These are phyloP conservation scores for Quambalaria eucalypti DNA, from an alignment of 1,284 basidiomycete species.

Conservation along the genomic window DNA sequence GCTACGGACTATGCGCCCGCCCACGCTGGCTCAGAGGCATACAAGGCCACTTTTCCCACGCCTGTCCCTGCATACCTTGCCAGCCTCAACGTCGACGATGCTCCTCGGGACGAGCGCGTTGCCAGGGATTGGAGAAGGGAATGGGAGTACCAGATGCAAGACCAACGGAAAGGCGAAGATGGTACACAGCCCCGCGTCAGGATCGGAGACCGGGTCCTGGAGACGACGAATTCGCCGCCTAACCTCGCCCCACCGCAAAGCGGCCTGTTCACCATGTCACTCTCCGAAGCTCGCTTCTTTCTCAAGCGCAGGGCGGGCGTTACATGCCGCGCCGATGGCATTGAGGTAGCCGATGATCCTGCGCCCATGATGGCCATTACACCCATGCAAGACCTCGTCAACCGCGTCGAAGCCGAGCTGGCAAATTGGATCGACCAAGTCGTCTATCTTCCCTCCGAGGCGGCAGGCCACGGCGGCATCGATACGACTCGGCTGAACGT, in stretches of 20 bases:
- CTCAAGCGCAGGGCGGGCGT: slow-evolving; percentile 16
- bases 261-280: slow-evolving; percentile 27
- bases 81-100: not conserved
- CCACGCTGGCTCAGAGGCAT: not conserved
- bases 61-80: not conserved
- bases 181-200: not conserved
- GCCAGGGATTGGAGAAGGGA: not conserved
- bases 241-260: slow-evolving; percentile 9
- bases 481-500: slow-evolving; percentile 2
- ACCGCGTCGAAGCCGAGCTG: slow-evolving; percentile 21
- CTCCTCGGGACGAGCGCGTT: not conserved
- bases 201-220: slow-evolving; percentile 4
- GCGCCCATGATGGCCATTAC: not conserved
- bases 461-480: not conserved
- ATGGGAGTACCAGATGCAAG: too few relatives aligned
- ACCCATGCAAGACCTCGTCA: slow-evolving; percentile 21
- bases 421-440: slow-evolving; percentile 15
- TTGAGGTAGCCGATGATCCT: slow-evolving; percentile 8
- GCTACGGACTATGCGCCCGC: not conserved
- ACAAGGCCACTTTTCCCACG: not conserved
- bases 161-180: not conserved
- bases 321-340: slow-evolving; percentile 8
- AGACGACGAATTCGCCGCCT: slow-evolving; percentile 6
- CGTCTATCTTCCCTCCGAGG: slow-evolving; percentile 9
- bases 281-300: slow-evolving; percentile 27